Evolutionary conservation across 768 basidiomycete genomes (phyloP).

Genomic region (Serendipita vermifera): DNA sequence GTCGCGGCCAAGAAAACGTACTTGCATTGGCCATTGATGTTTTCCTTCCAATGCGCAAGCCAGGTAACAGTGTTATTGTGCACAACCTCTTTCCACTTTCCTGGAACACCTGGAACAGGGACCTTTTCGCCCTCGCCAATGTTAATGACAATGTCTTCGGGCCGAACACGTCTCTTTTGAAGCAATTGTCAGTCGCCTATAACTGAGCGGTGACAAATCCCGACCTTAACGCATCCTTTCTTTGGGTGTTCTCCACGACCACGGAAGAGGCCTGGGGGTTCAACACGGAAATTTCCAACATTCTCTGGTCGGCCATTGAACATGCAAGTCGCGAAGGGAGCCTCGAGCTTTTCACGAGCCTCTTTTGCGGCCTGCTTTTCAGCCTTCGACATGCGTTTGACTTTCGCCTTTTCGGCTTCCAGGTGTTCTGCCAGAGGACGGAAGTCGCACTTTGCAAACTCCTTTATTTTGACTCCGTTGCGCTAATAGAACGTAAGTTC

Average conservation of each 20-base stretch:
- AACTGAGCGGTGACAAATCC: conserved; percentile 2
- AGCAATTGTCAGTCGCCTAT: not conserved
- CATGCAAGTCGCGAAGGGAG: conserved; percentile 71
- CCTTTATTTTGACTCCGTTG: conserved; percentile 59
- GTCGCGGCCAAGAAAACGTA: conserved; percentile 98
- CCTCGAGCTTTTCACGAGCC: conserved; percentile 69
- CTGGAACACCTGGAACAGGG: conserved; percentile 83
- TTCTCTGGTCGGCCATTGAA: conserved; percentile 97
- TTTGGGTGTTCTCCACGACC: conserved; percentile 98
- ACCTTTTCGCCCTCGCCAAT: conserved; percentile 63
- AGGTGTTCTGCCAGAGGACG: conserved; percentile 87
- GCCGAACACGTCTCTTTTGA: conserved; percentile 64
- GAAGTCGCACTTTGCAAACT: conserved; percentile 81
- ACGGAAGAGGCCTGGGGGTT: conserved; percentile 96
- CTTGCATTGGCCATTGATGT: conserved; percentile 89
- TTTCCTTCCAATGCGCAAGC: conserved; percentile 98
- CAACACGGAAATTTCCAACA: conserved; percentile 93
- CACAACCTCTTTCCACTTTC: conserved; percentile 75
- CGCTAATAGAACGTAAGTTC: conserved; percentile 29
- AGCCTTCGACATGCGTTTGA: conserved; percentile 68
- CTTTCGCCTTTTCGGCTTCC: conserved; percentile 83
- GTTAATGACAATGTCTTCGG: conserved; percentile 94
- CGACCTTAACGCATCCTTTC: conserved; percentile 88
- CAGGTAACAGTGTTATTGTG: conserved; percentile 97
- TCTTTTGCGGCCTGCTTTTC: conserved; percentile 91